phyloP scores from a whole-genome alignment of 129 eudicot genomes.

The Calendula officinalis region DNA sequence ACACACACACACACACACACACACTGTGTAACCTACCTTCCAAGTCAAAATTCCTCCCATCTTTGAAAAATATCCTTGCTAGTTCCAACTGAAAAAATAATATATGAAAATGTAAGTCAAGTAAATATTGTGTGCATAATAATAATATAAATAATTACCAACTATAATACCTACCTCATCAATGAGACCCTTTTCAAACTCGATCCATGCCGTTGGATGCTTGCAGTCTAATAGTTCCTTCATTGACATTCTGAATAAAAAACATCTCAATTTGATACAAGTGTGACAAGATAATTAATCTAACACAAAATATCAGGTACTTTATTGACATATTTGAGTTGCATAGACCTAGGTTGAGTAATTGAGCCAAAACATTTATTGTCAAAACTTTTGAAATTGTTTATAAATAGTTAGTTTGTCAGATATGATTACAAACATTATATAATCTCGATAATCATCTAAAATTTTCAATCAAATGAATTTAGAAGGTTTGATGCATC shows the following conservation, averaged over 20 bases:
- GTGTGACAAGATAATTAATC: constrained; percentile 8
- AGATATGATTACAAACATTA: too few relatives aligned
- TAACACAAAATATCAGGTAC: constrained; percentile 15
- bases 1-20: too few relatives aligned
- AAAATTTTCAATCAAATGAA: too few relatives aligned
- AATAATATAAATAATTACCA: constrained; percentile 10
- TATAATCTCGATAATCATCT: too few relatives aligned
- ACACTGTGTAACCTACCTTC: too few relatives aligned
- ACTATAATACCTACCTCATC: constrained; percentile 59
- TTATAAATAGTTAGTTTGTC: too few relatives aligned
- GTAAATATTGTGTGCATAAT: constrained; percentile 2
- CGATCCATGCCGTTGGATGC: constrained; percentile 95
- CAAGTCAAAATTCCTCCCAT: constrained; percentile 77
- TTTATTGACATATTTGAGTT: not conserved
- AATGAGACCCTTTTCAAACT: constrained; percentile 87
- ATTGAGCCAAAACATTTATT: too few relatives aligned
- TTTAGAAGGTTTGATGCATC: too few relatives aligned
- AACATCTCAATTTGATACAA: constrained; percentile 21
- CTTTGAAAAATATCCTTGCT: constrained; percentile 72
- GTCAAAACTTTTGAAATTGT: too few relatives aligned
- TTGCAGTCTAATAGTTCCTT: constrained; percentile 90
- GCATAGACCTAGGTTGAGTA: too few relatives aligned
- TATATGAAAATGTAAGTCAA: not conserved
- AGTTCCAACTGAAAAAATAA: constrained; percentile 67
- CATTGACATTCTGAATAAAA: constrained; percentile 77